phyloP scores from a whole-genome alignment of 331 rosid genomes.

The Arachis monticola region DNA sequence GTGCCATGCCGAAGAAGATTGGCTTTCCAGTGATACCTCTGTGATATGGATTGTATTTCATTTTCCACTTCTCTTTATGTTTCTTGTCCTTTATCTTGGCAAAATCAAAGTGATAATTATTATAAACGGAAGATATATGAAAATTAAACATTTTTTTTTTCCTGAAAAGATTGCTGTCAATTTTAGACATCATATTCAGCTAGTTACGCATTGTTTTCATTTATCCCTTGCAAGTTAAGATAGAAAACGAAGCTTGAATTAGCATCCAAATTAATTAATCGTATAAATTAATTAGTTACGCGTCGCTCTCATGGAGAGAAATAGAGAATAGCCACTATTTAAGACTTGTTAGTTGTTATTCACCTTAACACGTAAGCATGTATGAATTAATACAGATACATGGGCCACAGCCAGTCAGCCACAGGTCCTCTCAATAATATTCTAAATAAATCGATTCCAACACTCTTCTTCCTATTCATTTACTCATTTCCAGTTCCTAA shows the following conservation, averaged over 20 bases:
- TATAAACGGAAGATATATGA: no score
- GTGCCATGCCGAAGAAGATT: no score
- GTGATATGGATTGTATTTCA: no score
- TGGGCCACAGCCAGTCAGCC: background rate
- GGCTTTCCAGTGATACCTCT: no score
- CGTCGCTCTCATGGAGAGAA: background rate
- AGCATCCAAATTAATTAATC: background rate
- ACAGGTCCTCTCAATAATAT: no score
- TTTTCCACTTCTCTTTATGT: no score
- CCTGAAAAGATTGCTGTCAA: no score
- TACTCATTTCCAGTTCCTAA: no score
- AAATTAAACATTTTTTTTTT: background rate
- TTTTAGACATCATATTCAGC: background rate
- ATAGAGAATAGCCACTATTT: background rate
- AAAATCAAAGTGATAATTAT: no score
- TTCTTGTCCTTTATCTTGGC: no score
- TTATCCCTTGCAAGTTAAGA: background rate
- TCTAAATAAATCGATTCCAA: no score
- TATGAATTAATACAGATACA: background rate
- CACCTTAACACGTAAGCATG: background rate
- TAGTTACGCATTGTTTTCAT: background rate
- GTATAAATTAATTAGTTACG: conserved; percentile 2
- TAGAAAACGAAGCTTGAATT: conserved; percentile 7
- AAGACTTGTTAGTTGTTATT: background rate
- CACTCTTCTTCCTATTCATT: no score